Base-by-base conservation (phyloP, 176 grass and related monocot species). In the Oryza glumipatula region DNA sequence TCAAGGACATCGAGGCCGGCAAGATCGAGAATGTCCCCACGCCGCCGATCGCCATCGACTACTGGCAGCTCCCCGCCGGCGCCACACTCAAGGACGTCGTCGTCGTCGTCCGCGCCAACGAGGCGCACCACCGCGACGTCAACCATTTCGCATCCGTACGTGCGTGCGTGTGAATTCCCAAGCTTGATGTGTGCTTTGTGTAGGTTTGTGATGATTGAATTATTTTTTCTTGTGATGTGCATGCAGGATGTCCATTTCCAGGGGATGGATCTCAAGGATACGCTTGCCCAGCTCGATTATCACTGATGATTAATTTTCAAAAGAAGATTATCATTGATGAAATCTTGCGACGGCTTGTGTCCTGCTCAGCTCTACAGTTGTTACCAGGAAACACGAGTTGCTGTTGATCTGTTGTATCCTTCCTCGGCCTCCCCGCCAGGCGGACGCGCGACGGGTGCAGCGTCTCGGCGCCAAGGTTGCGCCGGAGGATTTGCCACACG, bases 1-100 rank as follows among this genome's bases (percentile, higher is more conserved):
- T 94, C 84, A 88, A 76, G 68, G 92, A 94, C 74, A 84, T 94
- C 8, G 92, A 92, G 32, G 82, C 78, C 36, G 89, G 92, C 77
- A 89, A 87, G 77, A 89, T 89, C 28, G 74, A 87, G 0, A 94
- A 94, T 70, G 49, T 89, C 64, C 89, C 92, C 0, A 89, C 92
- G 54, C 89, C 89, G 22, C 78, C 89, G 89, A 94, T 94, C 52
- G 92, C 89, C 89, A 85, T 94, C 69, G 89, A 94, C 78, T 94
- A 89, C 84, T 94, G 92, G 92, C 82, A 89, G 78, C 87, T 94
- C 23, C 87, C 92, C 0, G 35, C 77, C 44, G 52, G 85, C 56
- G 89, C 92, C 77, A 94, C 92, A 7, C 89, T 94, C 68, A 94
- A 89, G 84, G 89, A 94, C 54, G 92, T 94, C 5, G 89, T 94